These are phyloP conservation scores for Teratosphaeria nubilosa DNA, from an alignment of 2,329 filamentous ascomycete genomes.

Conservation along the genomic window DNA sequence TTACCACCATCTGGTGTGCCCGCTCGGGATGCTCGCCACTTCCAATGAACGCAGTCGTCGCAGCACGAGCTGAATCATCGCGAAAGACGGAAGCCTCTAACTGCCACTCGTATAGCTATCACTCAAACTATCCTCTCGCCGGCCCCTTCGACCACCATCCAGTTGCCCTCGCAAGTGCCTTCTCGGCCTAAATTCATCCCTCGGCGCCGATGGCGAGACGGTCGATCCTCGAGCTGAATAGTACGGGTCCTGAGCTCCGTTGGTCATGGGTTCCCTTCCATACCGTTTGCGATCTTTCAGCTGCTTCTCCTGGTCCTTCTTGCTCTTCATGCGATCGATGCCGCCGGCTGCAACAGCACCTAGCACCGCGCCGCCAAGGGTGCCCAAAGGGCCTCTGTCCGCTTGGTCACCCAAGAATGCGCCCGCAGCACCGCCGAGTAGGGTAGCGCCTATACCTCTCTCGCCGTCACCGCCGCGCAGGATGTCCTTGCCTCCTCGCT, in stretches of 20 bases:
- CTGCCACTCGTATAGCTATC: background rate
- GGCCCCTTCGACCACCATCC: background rate
- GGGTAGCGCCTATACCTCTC: conserved; percentile 16
- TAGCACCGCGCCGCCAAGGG: conserved; percentile 16
- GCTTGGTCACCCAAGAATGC: conserved; percentile 18
- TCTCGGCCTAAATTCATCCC: conserved; percentile 4
- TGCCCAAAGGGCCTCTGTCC: conserved; percentile 9
- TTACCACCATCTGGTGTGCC: background rate
- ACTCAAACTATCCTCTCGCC: background rate
- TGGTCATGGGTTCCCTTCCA: conserved; percentile 1
- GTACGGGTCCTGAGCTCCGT: conserved; percentile 7
- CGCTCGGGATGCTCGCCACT: background rate
- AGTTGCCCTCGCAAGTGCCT: background rate
- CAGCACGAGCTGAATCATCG: background rate
- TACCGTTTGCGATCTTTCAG: conserved; percentile 1
- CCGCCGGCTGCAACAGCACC: conserved; percentile 18
- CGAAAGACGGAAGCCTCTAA: background rate
- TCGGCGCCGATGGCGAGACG: background rate
- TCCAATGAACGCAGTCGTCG: background rate
- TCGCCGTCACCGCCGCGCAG: conserved; percentile 16
- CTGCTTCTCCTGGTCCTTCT: conserved; percentile 13
- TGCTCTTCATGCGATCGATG: conserved; percentile 16
- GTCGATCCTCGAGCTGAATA: conserved; percentile 1
- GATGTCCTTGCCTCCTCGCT: conserved; percentile 12
- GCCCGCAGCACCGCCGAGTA: conserved; percentile 19